Percentiles rank a stretch among this genome's conserved stretches.
Conservation (phyloP, 2,329 filamentous ascomycete species). For the Fusarium tjaetaba region DNA sequence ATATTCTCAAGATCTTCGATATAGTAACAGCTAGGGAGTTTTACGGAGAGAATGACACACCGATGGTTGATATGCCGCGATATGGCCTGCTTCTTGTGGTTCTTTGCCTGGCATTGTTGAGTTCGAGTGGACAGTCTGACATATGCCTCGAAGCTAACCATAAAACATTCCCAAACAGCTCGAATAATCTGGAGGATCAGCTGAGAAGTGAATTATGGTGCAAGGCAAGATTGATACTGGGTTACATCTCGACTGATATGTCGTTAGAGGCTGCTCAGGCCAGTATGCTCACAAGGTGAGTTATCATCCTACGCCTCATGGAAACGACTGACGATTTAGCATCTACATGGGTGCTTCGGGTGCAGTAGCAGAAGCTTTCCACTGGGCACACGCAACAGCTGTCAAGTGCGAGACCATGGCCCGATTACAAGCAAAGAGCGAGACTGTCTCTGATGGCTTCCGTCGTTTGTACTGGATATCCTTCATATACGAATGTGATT, state of each 20-base stretch:
- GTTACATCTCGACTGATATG: slow-evolving; percentile 31
- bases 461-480: slow-evolving; percentile 45
- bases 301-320: fast-evolving
- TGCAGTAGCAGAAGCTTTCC: slow-evolving; percentile 37
- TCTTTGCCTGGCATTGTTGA: slow-evolving; percentile 5
- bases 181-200: fast-evolving
- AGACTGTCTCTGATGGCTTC: slow-evolving; percentile 34
- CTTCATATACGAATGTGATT: slow-evolving; percentile 46
- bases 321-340: too few relatives aligned
- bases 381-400: slow-evolving; percentile 41
- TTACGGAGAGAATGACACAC: not conserved
- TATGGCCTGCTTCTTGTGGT: slow-evolving; percentile 15
- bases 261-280: slow-evolving; percentile 42
- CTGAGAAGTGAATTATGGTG: slow-evolving; percentile 23
- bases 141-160: not conserved
- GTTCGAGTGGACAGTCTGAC: not conserved
- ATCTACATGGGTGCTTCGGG: slow-evolving; percentile 42
- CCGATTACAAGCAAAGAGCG: not conserved
- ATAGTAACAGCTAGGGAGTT: not conserved
- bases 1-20: not conserved
- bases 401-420: slow-evolving; percentile 44
- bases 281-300: slow-evolving; percentile 44
- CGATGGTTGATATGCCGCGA: not conserved
- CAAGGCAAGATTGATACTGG: slow-evolving; percentile 39
- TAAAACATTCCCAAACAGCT: not conserved